Percentiles rank a stretch among this genome's conserved stretches.
These are phyloP conservation scores for Bromus sterilis DNA, from an alignment of 176 grass and related monocot genomes.

Conservation along the genomic window DNA sequence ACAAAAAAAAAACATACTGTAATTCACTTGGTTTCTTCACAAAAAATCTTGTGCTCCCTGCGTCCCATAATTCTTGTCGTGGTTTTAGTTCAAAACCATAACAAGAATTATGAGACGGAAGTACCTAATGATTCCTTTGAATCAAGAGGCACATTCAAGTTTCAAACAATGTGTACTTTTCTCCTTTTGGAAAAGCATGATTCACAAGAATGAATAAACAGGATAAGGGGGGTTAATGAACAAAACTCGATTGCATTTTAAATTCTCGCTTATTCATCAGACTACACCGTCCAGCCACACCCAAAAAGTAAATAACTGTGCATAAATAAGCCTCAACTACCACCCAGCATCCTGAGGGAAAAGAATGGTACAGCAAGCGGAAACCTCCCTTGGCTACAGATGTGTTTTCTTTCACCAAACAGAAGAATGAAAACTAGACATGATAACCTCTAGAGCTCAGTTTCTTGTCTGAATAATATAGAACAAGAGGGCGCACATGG, in stretches of 20 bases:
- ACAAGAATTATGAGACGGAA: too few relatives aligned
- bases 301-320: conserved; percentile 15
- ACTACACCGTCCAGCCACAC: conserved; percentile 17
- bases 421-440: conserved; percentile 26
- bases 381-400: not conserved
- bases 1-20: too few relatives aligned
- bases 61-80: too few relatives aligned
- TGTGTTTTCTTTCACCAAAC: not conserved
- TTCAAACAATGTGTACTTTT: not conserved
- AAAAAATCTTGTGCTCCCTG: too few relatives aligned
- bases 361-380: conserved; percentile 30
- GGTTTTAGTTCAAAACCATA: too few relatives aligned
- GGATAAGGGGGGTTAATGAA: not conserved
- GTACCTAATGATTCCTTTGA: too few relatives aligned
- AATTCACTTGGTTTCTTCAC: too few relatives aligned
- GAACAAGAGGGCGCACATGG: conserved; percentile 7
- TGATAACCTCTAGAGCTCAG: conserved; percentile 19
- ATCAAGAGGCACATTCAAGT: too few relatives aligned
- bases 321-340: conserved; percentile 16
- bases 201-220: not conserved
- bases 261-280: conserved; percentile 35
- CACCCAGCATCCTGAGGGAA: not conserved
- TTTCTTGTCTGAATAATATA: conserved; percentile 20
- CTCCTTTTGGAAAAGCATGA: not conserved
- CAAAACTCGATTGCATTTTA: conserved; percentile 12